phyloP scores from a whole-genome alignment of 768 basidiomycete species.

The Cystofilobasidium macerans region DNA sequence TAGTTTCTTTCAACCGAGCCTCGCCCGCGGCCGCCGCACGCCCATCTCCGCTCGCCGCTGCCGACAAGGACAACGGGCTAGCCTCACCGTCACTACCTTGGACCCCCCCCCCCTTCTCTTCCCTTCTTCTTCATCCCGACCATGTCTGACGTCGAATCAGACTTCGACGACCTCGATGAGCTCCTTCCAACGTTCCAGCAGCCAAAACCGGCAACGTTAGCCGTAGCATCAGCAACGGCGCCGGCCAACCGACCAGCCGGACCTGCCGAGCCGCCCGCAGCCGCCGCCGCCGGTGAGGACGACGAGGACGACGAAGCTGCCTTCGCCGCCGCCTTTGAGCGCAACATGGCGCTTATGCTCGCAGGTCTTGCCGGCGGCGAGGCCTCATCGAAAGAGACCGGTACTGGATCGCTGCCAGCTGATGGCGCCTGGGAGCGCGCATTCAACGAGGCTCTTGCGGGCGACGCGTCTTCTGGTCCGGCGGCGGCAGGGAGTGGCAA shows the following conservation, averaged over 20 bases:
- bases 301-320: conserved; percentile 35
- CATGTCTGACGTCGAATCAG: neutral
- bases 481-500: no score
- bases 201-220: no score
- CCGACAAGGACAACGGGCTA: no score
- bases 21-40: no score
- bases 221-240: conserved; percentile 23
- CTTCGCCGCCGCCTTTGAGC: conserved; percentile 42
- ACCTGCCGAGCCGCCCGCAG: no score
- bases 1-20: no score
- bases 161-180: conserved; percentile 17
- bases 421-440: conserved; percentile 59
- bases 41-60: no score
- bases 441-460: conserved; percentile 52
- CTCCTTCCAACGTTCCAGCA: conserved; percentile 32
- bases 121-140: neutral
- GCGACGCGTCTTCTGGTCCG: no score
- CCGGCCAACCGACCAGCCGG: conserved; percentile 29
- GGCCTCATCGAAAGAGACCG: neutral
- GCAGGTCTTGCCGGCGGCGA: conserved; percentile 37
- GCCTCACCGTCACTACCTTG: neutral
- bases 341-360: conserved; percentile 45
- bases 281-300: conserved; percentile 13
- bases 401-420: neutral
- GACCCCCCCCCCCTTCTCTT: neutral